Evolutionary conservation across 768 basidiomycete genomes (phyloP).

Genomic region (Solioccasus polychromus): DNA sequence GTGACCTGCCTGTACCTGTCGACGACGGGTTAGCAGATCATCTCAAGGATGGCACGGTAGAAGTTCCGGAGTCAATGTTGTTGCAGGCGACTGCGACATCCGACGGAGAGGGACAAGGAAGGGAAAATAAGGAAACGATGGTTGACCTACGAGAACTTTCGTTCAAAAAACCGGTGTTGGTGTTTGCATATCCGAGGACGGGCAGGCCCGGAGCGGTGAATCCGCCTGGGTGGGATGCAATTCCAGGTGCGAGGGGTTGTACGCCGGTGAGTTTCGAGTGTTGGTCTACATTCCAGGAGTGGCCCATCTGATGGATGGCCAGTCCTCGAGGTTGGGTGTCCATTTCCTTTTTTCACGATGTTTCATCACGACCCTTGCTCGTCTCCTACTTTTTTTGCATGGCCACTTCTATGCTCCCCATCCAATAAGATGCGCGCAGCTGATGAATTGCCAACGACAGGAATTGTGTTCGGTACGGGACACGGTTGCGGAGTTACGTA

Average conservation of each 20-base stretch:
- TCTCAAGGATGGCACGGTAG: neutral
- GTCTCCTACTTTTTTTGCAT: too few species aligned
- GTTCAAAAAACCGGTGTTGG: conserved; percentile 17
- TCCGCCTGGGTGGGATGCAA: conserved; percentile 20
- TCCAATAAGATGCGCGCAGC: too few species aligned
- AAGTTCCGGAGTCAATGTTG: too few species aligned
- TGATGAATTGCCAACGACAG: too few species aligned
- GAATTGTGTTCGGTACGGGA: conserved; percentile 19
- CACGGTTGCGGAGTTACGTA: conserved; percentile 3
- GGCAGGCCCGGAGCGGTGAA: conserved; percentile 14
- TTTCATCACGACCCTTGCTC: too few species aligned
- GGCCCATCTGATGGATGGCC: neutral
- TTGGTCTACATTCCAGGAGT: neutral
- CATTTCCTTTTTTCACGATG: too few species aligned
- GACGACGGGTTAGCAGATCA: conserved; percentile 19
- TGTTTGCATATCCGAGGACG: conserved; percentile 24
- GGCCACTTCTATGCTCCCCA: too few species aligned
- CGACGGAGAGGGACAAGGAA: neutral
- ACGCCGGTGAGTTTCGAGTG: conserved; percentile 15
- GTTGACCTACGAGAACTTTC: conserved; percentile 15
- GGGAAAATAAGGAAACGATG: neutral
- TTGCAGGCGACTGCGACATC: conserved; percentile 7
- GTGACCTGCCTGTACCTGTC: conserved; percentile 6
- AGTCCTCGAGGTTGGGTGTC: too few species aligned
- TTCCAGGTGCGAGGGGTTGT: conserved; percentile 23